Evolutionary conservation across 1,139 yeast genomes (phyloP), one percentile per base, ranked within the genome.

Genomic region (Wickerhamomyces sp.): DNA sequence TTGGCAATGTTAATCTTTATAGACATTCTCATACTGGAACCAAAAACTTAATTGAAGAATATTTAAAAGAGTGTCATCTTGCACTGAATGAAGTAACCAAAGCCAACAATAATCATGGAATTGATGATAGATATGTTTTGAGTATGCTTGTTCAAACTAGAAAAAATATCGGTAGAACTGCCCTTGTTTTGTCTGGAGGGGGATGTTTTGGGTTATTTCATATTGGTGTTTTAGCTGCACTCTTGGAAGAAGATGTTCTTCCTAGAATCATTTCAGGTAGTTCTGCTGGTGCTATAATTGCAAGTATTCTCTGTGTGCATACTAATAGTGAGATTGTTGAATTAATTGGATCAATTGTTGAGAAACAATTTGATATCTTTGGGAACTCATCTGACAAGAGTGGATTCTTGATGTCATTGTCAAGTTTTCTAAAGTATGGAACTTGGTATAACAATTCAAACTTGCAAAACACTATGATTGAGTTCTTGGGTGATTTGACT

Each of bases 241-340:
- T 93, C 37, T 68, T 84, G 41, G 94, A 87, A 55, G 76, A 78
- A 40, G 81, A 84, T 44, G 70, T 91, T 34, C 68, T 93, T 37
- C 99, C 99, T 0, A 73, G 90, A 42, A 88, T 93, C 41, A 79
- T 93, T n/a, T 85, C 95, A 44, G 99, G 99, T 0, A 85, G 96
- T 10, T 88, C 96, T 13, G 96, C 98, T 0, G 99, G 99, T 15
- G 90, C 97, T 1, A 91, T 93, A 45, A 84, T 94, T 47, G 98
- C 99, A 11, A 79, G 96, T 46, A 79, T 91, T 15, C 71, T 93
- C 43, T 89, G 96, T 59, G 84, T 87, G 18, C 89, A 86, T 59
- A 78, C 83, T 13, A 84, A 83, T 54, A 87, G 81, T 41, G 98
- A 91, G 62, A 75, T 87, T 3, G 71, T 76, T 27, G 71, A 65